A percentile compares a stretch with the other conserved stretches of the same genome.
Evolutionary conservation across 805 yeast genomes (phyloP).

Genomic region (Wickerhamiella galacta): DNA sequence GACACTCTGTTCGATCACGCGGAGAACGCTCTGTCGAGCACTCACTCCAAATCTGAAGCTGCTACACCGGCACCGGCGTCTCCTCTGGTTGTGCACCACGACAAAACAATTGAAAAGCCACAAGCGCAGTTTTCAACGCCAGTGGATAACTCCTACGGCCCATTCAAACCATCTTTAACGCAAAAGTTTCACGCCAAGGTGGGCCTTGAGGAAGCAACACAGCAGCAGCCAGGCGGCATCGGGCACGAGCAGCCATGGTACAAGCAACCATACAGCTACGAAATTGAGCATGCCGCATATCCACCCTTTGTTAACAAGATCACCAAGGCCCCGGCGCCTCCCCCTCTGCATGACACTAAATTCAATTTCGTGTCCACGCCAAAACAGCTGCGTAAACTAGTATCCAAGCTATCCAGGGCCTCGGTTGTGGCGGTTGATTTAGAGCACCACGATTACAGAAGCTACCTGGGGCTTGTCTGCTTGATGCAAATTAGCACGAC

Average conservation of each 20-base stretch:
- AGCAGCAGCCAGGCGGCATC: slow-evolving; percentile 22
- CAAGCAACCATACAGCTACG: slow-evolving; percentile 65
- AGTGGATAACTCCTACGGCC: slow-evolving; percentile 55
- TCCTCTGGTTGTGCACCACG: slow-evolving; percentile 11
- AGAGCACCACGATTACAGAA: slow-evolving; percentile 86
- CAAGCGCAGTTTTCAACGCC: slow-evolving; percentile 30
- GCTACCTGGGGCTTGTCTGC: slow-evolving; percentile 81
- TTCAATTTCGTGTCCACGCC: slow-evolving; percentile 50
- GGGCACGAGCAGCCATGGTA: slow-evolving; percentile 37
- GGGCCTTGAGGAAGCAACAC: slow-evolving; percentile 37
- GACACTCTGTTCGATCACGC: slow-evolving; percentile 64
- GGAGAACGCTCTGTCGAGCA: slow-evolving; percentile 25
- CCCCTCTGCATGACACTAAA: slow-evolving; percentile 27
- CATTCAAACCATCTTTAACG: slow-evolving; percentile 61
- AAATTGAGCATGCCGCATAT: slow-evolving; percentile 54
- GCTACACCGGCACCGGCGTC: not conserved
- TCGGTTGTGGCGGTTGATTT: slow-evolving; percentile 78
- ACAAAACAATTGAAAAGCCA: slow-evolving; percentile 21
- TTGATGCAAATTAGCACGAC: slow-evolving; percentile 82
- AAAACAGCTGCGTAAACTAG: slow-evolving; percentile 36
- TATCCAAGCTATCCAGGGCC: slow-evolving; percentile 32
- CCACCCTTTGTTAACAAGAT: slow-evolving; percentile 38
- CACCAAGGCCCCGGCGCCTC: slow-evolving; percentile 33
- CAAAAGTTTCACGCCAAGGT: slow-evolving; percentile 55
- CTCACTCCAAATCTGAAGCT: not conserved